A percentile compares a stretch with the other conserved stretches of the same genome.
Evolutionary conservation across 2,329 filamentous ascomycete genomes (phyloP).

Genomic region (Colletotrichum incanum): DNA sequence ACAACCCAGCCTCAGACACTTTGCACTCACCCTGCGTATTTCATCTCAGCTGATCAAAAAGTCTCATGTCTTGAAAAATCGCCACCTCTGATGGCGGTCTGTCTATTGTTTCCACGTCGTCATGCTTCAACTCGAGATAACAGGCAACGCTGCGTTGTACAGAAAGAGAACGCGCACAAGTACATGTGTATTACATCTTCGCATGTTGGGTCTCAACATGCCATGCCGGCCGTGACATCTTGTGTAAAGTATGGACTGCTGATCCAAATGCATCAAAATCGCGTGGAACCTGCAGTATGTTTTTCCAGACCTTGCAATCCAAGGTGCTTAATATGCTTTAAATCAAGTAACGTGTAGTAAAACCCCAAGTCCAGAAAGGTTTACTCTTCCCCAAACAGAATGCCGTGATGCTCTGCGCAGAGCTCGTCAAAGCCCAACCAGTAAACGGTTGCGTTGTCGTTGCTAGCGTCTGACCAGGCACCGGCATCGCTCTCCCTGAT

Average conservation of each 20-base stretch:
- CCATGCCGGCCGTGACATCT: slow-evolving; percentile 33
- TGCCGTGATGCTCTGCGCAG: slow-evolving; percentile 35
- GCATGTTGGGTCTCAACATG: slow-evolving; percentile 25
- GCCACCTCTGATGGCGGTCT: background rate
- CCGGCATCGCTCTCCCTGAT: slow-evolving; percentile 39
- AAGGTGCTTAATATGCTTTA: slow-evolving; percentile 25
- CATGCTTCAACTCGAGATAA: slow-evolving; percentile 12
- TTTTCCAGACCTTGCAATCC: slow-evolving; percentile 22
- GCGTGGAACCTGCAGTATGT: slow-evolving; percentile 6
- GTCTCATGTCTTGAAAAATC: background rate
- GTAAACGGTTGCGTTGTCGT: slow-evolving; percentile 35
- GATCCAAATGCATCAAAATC: slow-evolving; percentile 30
- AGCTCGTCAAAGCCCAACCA: slow-evolving; percentile 43
- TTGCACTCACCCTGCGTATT: background rate
- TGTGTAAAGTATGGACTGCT: slow-evolving; percentile 13
- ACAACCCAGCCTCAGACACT: background rate
- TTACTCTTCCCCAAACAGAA: slow-evolving; percentile 41
- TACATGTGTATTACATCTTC: slow-evolving; percentile 26
- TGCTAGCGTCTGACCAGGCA: slow-evolving; percentile 43
- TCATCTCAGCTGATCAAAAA: background rate
- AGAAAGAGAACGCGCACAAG: background rate
- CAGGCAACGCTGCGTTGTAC: slow-evolving; percentile 25
- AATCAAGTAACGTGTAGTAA: background rate
- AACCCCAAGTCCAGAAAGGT: background rate
- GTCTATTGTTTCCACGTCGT: slow-evolving; percentile 33